A percentile compares a stretch with the other conserved stretches of the same genome.
Conservation (phyloP, 1,284 basidiomycete genomes). For the Tausonia pullulans region DNA sequence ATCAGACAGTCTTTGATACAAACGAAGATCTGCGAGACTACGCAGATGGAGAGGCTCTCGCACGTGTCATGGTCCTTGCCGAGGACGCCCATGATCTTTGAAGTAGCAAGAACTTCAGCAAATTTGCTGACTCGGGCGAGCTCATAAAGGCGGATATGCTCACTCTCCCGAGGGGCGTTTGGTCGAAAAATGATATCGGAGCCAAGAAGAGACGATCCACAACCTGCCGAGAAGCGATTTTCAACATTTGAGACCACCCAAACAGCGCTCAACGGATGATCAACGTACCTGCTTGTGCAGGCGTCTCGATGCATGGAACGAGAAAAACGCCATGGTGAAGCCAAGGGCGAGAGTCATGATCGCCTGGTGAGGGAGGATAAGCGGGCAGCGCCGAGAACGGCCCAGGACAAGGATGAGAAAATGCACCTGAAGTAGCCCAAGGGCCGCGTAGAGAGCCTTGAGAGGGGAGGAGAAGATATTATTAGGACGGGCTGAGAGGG, state of each 20-base stretch:
- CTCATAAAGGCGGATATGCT: background rate
- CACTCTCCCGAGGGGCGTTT: constrained; percentile 48
- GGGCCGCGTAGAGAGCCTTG: background rate
- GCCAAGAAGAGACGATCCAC: constrained; percentile 46
- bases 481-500: no score
- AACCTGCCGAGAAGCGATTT: no score
- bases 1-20: no score
- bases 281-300: constrained; percentile 43
- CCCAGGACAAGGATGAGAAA: constrained; percentile 22
- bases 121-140: no score
- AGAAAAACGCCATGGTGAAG: constrained; percentile 32
- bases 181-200: constrained; percentile 60
- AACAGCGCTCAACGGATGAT: no score
- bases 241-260: no score
- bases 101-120: background rate
- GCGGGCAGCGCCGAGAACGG: constrained; percentile 26
- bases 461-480: background rate
- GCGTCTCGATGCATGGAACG: constrained; percentile 49
- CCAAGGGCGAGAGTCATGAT: constrained; percentile 34
- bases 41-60: constrained; percentile 20
- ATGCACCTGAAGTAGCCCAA: constrained; percentile 14
- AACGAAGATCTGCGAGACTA: no score
- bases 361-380: constrained; percentile 23
- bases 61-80: constrained; percentile 42
- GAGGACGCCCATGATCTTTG: constrained; percentile 46